These are phyloP conservation scores for Microcos paniculata DNA, from an alignment of 345 rosid species.

Conservation along the genomic window DNA sequence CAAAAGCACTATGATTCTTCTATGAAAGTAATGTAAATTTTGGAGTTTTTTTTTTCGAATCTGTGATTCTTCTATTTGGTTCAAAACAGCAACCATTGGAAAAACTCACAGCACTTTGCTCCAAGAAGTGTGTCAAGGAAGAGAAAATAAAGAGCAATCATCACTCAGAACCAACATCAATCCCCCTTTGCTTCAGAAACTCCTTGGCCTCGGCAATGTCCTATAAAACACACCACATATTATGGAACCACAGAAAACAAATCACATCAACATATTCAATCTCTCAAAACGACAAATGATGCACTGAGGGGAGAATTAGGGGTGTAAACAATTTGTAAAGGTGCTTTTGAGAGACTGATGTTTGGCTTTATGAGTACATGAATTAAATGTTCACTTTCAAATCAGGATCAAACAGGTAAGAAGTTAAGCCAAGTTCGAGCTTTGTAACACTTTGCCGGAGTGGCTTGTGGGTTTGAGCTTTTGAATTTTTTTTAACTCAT, in stretches of 20 bases:
- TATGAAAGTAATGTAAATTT: neutral
- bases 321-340: too few species aligned
- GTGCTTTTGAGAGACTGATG: too few species aligned
- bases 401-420: too few species aligned
- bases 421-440: too few species aligned
- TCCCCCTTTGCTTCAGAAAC: conserved; percentile 60
- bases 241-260: neutral
- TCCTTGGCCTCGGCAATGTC: conserved; percentile 81
- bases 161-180: conserved; percentile 61
- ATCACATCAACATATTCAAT: neutral
- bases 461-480: too few species aligned
- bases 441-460: too few species aligned
- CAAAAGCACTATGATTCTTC: neutral
- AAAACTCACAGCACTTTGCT: neutral
- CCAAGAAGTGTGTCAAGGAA: neutral
- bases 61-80: neutral
- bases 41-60: neutral
- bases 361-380: too few species aligned
- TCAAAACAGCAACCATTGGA: neutral
- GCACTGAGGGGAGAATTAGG: too few species aligned
- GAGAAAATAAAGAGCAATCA: neutral
- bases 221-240: conserved; percentile 32
- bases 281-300: neutral
- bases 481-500: too few species aligned
- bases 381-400: too few species aligned